phyloP scores from a whole-genome alignment of 2,329 filamentous ascomycete species.

The Monilinia laxa region DNA sequence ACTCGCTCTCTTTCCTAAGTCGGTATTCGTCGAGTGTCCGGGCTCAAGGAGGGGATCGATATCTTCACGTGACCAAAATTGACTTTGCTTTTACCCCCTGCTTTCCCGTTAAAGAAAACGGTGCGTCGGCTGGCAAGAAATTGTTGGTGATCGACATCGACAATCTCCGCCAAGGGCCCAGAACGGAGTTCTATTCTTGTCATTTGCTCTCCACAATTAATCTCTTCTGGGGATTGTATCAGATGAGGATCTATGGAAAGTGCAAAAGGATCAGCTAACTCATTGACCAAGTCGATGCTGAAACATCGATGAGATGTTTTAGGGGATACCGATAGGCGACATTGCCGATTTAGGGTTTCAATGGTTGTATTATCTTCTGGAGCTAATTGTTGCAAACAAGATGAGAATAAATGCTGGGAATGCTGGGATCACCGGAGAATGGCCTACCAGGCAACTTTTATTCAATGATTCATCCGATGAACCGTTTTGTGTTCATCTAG shows the following conservation, averaged over 20 bases:
- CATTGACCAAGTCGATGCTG: not conserved
- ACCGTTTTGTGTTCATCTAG: not conserved
- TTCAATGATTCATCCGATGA: not conserved
- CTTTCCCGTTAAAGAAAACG: not conserved
- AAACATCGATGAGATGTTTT: constrained; percentile 9
- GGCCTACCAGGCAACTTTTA: too few relatives aligned
- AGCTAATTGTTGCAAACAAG: too few relatives aligned
- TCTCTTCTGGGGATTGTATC: not conserved
- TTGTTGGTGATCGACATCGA: not conserved
- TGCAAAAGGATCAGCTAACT: too few relatives aligned
- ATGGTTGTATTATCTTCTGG: not conserved
- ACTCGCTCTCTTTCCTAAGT: too few relatives aligned
- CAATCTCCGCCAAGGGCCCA: not conserved
- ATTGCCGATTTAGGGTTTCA: not conserved
- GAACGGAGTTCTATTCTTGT: not conserved
- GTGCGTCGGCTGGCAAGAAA: not conserved
- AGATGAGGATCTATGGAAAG: too few relatives aligned
- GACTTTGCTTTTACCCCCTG: not conserved
- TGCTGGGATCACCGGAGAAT: too few relatives aligned
- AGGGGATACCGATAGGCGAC: constrained; percentile 5
- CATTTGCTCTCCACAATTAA: constrained; percentile 10
- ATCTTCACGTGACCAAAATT: not conserved
- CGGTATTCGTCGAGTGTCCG: not conserved
- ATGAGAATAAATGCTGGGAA: too few relatives aligned
- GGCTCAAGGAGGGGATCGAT: not conserved